Evolutionary conservation across 1,139 yeast genomes (phyloP).

Genomic region (Pichia sp.): DNA sequence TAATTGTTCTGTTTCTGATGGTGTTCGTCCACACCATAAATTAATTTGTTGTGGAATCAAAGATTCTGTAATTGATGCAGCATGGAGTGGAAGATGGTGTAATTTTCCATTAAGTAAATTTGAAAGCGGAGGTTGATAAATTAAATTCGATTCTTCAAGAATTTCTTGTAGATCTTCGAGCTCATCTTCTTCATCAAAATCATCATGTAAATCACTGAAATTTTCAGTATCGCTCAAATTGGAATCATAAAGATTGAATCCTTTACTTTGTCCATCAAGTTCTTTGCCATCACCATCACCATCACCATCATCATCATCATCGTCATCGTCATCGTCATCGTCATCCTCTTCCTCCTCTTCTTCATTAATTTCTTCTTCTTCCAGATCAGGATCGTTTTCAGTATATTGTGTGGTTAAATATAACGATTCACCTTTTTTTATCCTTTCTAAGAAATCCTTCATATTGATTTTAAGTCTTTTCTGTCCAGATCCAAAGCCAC

Average conservation of each 20-base stretch:
- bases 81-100: constrained; percentile 33
- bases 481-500: constrained; percentile 64
- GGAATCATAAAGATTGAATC: constrained; percentile 12
- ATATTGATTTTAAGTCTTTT: constrained; percentile 45
- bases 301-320: constrained; percentile 4
- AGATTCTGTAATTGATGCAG: constrained; percentile 36
- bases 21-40: constrained; percentile 54
- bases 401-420: constrained; percentile 66
- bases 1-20: constrained; percentile 3
- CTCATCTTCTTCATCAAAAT: constrained; percentile 10
- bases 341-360: constrained; percentile 6
- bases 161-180: background rate
- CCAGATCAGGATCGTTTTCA: constrained; percentile 24
- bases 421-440: constrained; percentile 37
- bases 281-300: constrained; percentile 11
- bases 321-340: constrained; percentile 12
- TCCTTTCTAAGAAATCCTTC: constrained; percentile 38
- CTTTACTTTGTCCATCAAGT: constrained; percentile 12
- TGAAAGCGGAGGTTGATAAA: constrained; percentile 60
- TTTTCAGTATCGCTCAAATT: constrained; percentile 19
- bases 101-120: constrained; percentile 26
- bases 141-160: constrained; percentile 8
- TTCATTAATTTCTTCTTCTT: background rate
- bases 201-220: constrained; percentile 6
- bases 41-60: constrained; percentile 66